Conservation (phyloP, 345 rosid genomes). For the Eucalyptus erythrocorys region DNA sequence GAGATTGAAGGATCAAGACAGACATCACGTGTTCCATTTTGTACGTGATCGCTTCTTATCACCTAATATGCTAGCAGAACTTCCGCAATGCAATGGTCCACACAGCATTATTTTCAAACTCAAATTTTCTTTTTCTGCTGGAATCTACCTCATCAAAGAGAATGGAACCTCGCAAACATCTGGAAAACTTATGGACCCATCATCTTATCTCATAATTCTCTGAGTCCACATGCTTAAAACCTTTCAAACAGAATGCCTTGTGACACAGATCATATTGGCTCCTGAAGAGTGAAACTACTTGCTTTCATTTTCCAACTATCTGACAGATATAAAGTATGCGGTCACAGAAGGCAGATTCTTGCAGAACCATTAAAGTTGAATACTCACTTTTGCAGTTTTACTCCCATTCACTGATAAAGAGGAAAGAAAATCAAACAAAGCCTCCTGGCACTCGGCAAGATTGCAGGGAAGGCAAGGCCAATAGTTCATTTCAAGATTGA, state of each 20-base stretch:
- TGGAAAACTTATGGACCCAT: not conserved
- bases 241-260: not conserved
- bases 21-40: not conserved
- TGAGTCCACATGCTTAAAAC: not conserved
- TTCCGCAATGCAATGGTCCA: not conserved
- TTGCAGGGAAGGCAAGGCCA: slow-evolving; percentile 93
- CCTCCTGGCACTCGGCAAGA: slow-evolving; percentile 80
- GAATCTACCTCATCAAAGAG: not conserved
- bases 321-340: not conserved
- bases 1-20: not conserved
- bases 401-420: slow-evolving; percentile 65
- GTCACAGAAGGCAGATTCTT: not conserved
- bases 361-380: slow-evolving; percentile 26
- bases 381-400: slow-evolving; percentile 75
- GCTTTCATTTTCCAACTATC: not conserved
- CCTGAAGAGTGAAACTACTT: not conserved
- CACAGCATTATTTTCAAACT: not conserved
- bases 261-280: not conserved
- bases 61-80: not conserved
- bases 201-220: not conserved
- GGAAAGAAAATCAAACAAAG: slow-evolving; percentile 64
- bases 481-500: slow-evolving; percentile 96
- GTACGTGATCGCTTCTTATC: not conserved
- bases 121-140: not conserved
- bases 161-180: not conserved